Percentiles rank a stretch among this genome's conserved stretches.
Conservation (phyloP, 2,329 filamentous ascomycete genomes). For the Ascochyta clinopodiicola region DNA sequence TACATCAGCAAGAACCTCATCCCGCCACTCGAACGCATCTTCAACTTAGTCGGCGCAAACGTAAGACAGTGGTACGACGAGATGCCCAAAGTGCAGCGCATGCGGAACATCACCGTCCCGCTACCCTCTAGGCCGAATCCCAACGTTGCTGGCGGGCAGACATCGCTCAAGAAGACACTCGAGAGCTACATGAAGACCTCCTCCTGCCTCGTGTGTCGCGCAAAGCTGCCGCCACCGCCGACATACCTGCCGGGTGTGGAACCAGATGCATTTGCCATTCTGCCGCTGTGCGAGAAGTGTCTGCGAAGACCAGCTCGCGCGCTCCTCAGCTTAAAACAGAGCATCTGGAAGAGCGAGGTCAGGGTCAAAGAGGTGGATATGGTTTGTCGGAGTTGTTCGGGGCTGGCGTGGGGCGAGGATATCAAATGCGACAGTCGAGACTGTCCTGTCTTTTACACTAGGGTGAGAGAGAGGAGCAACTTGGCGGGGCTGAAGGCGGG, state of each 20-base stretch:
- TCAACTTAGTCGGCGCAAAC: constrained; percentile 93
- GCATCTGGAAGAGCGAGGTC: constrained; percentile 68
- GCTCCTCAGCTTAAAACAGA: constrained; percentile 67
- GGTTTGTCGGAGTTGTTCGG: constrained; percentile 82
- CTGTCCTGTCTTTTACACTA: constrained; percentile 88
- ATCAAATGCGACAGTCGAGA: constrained; percentile 90
- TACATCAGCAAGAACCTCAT: constrained; percentile 97
- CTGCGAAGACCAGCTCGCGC: constrained; percentile 62
- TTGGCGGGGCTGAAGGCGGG: constrained; percentile 32
- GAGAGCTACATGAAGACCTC: constrained; percentile 90
- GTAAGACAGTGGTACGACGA: constrained; percentile 93
- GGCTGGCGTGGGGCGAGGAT: constrained; percentile 73
- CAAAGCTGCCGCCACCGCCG: constrained; percentile 57
- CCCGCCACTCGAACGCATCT: constrained; percentile 92
- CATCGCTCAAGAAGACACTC: constrained; percentile 71
- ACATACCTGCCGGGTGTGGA: constrained; percentile 21
- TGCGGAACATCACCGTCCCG: constrained; percentile 64
- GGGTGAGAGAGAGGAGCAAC: constrained; percentile 64
- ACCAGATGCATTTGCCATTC: constrained; percentile 25
- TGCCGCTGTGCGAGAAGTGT: constrained; percentile 67
- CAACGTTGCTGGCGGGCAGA: constrained; percentile 33
- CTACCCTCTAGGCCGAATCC: constrained; percentile 20
- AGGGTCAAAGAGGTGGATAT: constrained; percentile 68
- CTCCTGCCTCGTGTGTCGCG: constrained; percentile 77
- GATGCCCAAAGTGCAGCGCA: constrained; percentile 88